Evolutionary conservation across 352 stramenopile genomes (phyloP).

Genomic region (Thraustotheca clavata): DNA sequence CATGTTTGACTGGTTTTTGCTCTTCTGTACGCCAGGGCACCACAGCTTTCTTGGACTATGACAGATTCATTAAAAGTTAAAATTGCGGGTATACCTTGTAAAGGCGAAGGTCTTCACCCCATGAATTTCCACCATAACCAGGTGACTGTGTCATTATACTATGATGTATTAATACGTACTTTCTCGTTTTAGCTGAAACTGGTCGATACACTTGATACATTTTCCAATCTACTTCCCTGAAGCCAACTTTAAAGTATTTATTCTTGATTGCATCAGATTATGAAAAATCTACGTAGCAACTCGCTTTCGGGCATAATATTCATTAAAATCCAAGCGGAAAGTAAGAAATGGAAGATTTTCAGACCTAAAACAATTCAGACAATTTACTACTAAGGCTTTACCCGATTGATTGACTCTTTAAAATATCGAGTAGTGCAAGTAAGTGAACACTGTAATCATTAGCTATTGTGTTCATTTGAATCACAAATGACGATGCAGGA

Average conservation of each 20-base stretch:
- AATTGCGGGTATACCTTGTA: conserved; percentile 6
- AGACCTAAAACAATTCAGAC: too few species aligned
- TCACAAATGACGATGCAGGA: conserved; percentile 37
- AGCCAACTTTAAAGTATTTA: too few species aligned
- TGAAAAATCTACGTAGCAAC: not conserved
- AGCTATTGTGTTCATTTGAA: conserved; percentile 56
- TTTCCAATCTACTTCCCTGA: too few species aligned
- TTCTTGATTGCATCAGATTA: too few species aligned
- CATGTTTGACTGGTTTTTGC: conserved; percentile 42
- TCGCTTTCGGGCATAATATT: conserved; percentile 69
- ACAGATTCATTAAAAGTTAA: not conserved
- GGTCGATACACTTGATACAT: too few species aligned
- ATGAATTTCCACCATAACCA: not conserved
- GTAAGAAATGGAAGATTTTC: conserved; percentile 81
- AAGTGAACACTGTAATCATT: conserved; percentile 60
- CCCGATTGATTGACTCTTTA: conserved; percentile 45
- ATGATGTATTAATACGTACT: conserved; percentile 8
- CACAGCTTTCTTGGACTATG: conserved; percentile 44
- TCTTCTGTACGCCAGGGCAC: conserved; percentile 52
- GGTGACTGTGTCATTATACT: not conserved
- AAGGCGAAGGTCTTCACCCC: conserved; percentile 16
- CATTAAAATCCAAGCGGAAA: conserved; percentile 89
- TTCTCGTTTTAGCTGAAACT: too few species aligned
- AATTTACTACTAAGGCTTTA: too few species aligned
- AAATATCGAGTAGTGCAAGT: conserved; percentile 54